These are phyloP conservation scores for Verbena officinalis DNA, from an alignment of 257 asterid species.

Conservation along the genomic window DNA sequence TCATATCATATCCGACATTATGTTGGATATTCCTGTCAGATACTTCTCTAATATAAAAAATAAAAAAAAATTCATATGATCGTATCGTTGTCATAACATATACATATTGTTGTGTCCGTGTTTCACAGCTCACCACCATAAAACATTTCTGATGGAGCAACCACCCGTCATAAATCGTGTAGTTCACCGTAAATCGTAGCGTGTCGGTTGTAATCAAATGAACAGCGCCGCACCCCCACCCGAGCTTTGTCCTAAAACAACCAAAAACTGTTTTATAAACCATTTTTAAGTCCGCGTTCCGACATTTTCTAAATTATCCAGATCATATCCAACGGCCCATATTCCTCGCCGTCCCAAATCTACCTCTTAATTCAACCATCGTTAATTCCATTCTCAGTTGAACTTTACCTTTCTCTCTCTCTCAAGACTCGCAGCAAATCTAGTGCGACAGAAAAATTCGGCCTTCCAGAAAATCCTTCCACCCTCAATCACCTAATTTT, in stretches of 20 bases:
- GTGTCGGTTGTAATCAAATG: slow-evolving; percentile 11
- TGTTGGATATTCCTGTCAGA: too few species aligned
- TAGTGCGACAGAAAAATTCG: slow-evolving; percentile 30
- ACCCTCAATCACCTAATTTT: neutral
- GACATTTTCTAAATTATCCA: slow-evolving; percentile 10
- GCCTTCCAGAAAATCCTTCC: neutral
- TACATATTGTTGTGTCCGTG: too few species aligned
- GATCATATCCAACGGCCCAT: slow-evolving; percentile 51
- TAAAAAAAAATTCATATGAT: too few species aligned
- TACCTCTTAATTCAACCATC: slow-evolving; percentile 29
- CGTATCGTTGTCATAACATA: too few species aligned
- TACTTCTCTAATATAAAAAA: too few species aligned
- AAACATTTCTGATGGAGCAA: too few species aligned
- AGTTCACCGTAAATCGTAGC: neutral
- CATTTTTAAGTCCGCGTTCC: neutral
- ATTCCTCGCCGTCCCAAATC: slow-evolving; percentile 37
- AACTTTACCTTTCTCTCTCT: slow-evolving; percentile 22
- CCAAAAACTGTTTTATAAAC: slow-evolving; percentile 29
- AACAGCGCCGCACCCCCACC: slow-evolving; percentile 5
- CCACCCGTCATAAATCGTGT: neutral
- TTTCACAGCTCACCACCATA: too few species aligned
- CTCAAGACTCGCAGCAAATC: slow-evolving; percentile 46
- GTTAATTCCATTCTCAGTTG: neutral
- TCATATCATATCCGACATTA: too few species aligned
- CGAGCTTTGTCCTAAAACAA: slow-evolving; percentile 3